Evolutionary conservation across 495 filamentous ascomycete genomes (phyloP), one percentile per base, ranked within the genome.

Genomic region (Podospora tetraspora): DNA sequence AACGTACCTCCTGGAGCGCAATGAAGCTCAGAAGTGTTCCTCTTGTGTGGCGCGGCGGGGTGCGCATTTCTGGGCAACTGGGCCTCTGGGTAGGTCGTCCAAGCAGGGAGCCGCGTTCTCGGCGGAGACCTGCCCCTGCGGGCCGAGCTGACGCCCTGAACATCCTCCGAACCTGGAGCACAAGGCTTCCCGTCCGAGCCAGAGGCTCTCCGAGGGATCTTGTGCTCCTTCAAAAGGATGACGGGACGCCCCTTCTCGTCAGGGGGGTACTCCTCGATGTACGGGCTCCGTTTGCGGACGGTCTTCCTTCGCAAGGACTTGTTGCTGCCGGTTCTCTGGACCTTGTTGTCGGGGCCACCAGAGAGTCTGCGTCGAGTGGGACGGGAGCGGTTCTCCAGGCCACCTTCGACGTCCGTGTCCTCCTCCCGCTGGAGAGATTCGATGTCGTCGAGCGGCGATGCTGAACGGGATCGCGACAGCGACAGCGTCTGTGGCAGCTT

Each of bases 181-280:
- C 24, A n/a, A 3, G 21, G 67, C 57, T 69, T 72, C 59, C 72
- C 29, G 32, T 73, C 71, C 3, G 71, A 67, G 12, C 69, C 59
- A 11, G 74, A 74, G 12, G 62, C 59, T 25, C 72, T 67, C 13
- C 74, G 69, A 6, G 66, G 63, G 58, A 75, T 23, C 62, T 62
- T 73, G 74, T 76, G 74, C 52, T 76, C 73, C 61, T 67, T 76
- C 63, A 74, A 56, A 32, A 73, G 59, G 29, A 76, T 68, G 25
- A 66, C 61, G 5, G 74, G 74, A 10, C 71, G 66, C 27, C 57
- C 62, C 3, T 57, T 19, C 22, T 71, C 69, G 10, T 73, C 58
- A 58, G 60, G 70, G 6, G 74, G 74, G 68, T 76, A 76, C 30
- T 76, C 74, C 58, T 76, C 74, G 34, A 76, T 73, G 58, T 76